Base-by-base conservation (phyloP, 345 rosid species). In the Gossypium australe region DNA sequence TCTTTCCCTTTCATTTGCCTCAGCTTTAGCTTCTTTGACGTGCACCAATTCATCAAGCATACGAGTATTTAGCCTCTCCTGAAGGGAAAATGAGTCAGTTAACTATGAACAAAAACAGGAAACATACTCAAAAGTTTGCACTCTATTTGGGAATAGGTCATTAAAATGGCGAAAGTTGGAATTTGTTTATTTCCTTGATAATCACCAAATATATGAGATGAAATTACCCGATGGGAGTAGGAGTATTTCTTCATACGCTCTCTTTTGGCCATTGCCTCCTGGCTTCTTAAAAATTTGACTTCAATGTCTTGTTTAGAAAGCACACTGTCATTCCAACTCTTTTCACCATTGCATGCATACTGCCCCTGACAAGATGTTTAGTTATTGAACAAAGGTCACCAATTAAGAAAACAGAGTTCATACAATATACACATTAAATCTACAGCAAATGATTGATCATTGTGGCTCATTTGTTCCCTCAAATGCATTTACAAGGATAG, bases 161-260 rank as follows among this genome's bases (percentile, higher is more conserved):
- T 55, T 18, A 18, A 18, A 55, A 55, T 18, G 25, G 59, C 24
- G 20, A 55, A 3, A 55, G 9, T 55, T 55, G 24, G 11, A n/a
- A 8, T 18, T 55, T 59, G 41, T 25, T 11, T 17, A 12, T 24
- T 5, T 25, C 64, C 41, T 56, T 34, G 41, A 34, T 5, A 34
- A 34, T 18, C 27, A 9, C 2, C 12, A 24, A 56, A 56, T 12
- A 24, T 20, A 12, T 48, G 67, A 29, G 67, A 60, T 25, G 18
- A 68, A 68, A 27, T 63, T 87, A 94, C 97, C 85, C 88, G 82
- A 56, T 90, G 85, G 13, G 98, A 94, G 45, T 85, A 92, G 0
- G 97, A 94, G 84, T 90, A 92, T 75, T 82, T 89, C 82, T 87
- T 81, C 93, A 92, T 90, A 41, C 93, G 79, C 16, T 90, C 94